phyloP scores from a whole-genome alignment of 2,329 filamentous ascomycete species.

The Colletotrichum sp. region DNA sequence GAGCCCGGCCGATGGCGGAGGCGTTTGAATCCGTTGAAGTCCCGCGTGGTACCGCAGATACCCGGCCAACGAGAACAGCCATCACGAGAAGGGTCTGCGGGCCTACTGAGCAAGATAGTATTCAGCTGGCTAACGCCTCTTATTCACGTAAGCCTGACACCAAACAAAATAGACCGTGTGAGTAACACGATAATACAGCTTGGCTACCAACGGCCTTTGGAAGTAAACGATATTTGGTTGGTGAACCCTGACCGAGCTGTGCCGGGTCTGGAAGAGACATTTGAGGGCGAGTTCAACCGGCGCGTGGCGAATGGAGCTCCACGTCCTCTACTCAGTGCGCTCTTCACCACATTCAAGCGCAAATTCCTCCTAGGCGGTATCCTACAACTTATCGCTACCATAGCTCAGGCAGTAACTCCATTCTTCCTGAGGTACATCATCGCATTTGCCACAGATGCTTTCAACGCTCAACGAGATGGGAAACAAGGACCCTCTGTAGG shows the following conservation, averaged over 20 bases:
- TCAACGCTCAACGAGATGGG: conserved; percentile 38
- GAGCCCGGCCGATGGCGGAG: not conserved
- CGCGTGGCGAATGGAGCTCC: conserved; percentile 71
- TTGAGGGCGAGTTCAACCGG: conserved; percentile 64
- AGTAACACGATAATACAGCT: conserved; percentile 48
- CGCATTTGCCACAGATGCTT: conserved; percentile 80
- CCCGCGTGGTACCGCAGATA: not conserved
- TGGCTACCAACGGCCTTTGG: conserved; percentile 83
- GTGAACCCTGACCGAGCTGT: conserved; percentile 84
- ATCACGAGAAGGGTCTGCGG: not conserved
- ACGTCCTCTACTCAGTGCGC: conserved; percentile 75
- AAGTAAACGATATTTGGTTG: conserved; percentile 83
- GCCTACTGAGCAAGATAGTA: not conserved
- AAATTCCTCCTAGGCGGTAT: conserved; percentile 84
- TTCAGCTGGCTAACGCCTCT: not conserved
- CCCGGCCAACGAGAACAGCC: not conserved
- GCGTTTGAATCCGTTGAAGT: not conserved
- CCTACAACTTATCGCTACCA: conserved; percentile 72
- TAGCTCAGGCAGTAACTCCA: conserved; percentile 81
- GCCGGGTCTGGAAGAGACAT: conserved; percentile 67
- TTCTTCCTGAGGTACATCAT: conserved; percentile 88
- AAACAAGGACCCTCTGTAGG: not conserved
- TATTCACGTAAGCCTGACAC: not conserved
- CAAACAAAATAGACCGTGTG: accelerated
- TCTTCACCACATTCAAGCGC: conserved; percentile 80